Conservation (phyloP, 208 protist genomes). For the Trichomonas tenax region DNA sequence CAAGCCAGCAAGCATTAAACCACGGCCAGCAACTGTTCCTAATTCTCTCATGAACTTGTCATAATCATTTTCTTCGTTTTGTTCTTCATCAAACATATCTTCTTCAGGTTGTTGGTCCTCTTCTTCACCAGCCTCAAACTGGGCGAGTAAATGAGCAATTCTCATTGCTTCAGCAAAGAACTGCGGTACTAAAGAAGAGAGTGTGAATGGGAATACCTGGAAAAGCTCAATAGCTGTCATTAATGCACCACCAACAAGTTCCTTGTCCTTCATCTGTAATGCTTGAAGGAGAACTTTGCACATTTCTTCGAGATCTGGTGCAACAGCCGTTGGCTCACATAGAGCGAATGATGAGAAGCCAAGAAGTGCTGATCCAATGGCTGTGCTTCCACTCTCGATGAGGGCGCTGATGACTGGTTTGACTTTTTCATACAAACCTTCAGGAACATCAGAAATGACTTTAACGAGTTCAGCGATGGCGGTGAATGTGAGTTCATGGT, state of each 20-base stretch:
- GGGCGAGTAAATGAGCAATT: neutral
- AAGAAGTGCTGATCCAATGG: neutral
- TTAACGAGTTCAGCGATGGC: neutral
- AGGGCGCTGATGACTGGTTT: neutral
- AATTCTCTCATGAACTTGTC: neutral
- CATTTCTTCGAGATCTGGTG: neutral
- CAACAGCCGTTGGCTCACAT: neutral
- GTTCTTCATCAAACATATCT: neutral
- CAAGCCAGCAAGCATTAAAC: neutral
- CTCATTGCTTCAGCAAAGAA: neutral
- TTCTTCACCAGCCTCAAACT: neutral
- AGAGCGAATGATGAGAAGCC: neutral
- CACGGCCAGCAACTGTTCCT: too few species aligned
- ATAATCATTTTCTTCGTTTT: neutral
- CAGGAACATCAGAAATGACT: neutral
- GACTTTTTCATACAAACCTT: neutral
- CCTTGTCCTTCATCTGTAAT: neutral
- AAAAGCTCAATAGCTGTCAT: neutral
- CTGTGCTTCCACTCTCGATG: neutral
- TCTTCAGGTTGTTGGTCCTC: neutral
- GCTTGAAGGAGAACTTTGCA: neutral
- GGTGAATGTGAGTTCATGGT: neutral
- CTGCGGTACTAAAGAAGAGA: neutral
- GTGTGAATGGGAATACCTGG: neutral
- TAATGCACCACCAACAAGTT: neutral